These are phyloP conservation scores for Sporobolomyces pararoseus DNA, from an alignment of 768 basidiomycete species.

Conservation along the genomic window DNA sequence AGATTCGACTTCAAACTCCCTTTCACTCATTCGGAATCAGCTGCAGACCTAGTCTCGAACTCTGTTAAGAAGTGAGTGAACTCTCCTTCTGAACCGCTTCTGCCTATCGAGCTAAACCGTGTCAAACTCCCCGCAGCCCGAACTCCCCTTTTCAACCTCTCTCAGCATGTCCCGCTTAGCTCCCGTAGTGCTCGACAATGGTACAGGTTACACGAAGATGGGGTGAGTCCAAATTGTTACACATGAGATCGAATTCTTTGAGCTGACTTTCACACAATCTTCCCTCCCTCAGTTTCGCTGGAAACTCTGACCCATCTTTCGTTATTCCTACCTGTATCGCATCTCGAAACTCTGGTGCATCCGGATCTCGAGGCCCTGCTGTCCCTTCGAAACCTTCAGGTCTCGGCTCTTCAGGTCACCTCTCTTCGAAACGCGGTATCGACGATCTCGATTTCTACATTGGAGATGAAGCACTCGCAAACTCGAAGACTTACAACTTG, in stretches of 20 bases:
- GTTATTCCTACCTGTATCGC: constrained; percentile 99
- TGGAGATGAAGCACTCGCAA: constrained; percentile 94
- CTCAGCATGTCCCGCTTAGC: constrained; percentile 88
- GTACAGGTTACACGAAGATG: constrained; percentile 94
- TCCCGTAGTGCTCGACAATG: constrained; percentile 96
- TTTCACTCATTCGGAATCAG: no score
- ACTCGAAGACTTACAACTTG: constrained; percentile 90
- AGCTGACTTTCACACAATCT: no score
- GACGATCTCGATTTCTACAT: constrained; percentile 99
- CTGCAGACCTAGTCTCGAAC: no score
- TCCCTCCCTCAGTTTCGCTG: constrained; percentile 68
- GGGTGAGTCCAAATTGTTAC: constrained; percentile 59
- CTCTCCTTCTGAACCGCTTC: no score
- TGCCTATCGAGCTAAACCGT: no score
- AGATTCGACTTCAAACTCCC: no score
- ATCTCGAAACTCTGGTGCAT: constrained; percentile 56
- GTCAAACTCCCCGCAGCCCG: no score
- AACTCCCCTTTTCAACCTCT: no score
- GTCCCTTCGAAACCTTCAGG: constrained; percentile 57
- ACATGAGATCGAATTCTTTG: no score
- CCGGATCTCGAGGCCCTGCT: constrained; percentile 51
- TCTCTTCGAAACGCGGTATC: constrained; percentile 92
- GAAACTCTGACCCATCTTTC: constrained; percentile 97
- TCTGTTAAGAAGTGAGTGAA: no score
- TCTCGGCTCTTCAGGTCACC: constrained; percentile 67